Percentiles rank a stretch among this genome's conserved stretches.
These are phyloP conservation scores for Penicillium griseofulvum DNA, from an alignment of 2,329 filamentous ascomycete species.

Conservation along the genomic window DNA sequence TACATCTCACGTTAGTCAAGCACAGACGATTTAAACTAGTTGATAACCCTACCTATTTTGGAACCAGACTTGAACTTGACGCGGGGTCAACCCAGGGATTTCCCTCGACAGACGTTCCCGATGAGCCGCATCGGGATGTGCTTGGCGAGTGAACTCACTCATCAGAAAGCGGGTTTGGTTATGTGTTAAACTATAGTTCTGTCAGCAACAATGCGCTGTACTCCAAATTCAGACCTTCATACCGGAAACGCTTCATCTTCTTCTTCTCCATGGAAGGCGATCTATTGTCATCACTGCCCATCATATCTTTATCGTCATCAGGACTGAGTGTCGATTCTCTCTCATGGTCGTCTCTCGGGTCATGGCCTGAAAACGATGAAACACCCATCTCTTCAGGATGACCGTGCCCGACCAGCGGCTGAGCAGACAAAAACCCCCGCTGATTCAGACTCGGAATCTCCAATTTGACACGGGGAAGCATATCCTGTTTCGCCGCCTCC, in stretches of 20 bases:
- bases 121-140: constrained; percentile 88
- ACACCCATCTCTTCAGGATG: constrained; percentile 13
- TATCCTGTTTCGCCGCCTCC: constrained; percentile 16
- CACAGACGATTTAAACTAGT: background rate
- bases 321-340: constrained; percentile 25
- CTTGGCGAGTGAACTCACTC: constrained; percentile 94
- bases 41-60: constrained; percentile 74
- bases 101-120: constrained; percentile 82
- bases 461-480: constrained; percentile 26
- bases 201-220: background rate
- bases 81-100: constrained; percentile 85
- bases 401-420: constrained; percentile 16
- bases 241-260: constrained; percentile 47
- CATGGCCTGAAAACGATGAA: constrained; percentile 11
- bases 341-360: constrained; percentile 18
- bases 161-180: constrained; percentile 96
- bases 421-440: constrained; percentile 15
- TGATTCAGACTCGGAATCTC: constrained; percentile 26
- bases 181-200: constrained; percentile 71
- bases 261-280: constrained; percentile 36
- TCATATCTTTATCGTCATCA: constrained; percentile 30
- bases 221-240: constrained; percentile 7
- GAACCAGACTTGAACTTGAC: constrained; percentile 98
- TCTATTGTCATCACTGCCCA: constrained; percentile 30
- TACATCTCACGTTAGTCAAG: background rate